phyloP scores from a whole-genome alignment of 192 early-diverging fungal genomes.

The Coemansia sp. region DNA sequence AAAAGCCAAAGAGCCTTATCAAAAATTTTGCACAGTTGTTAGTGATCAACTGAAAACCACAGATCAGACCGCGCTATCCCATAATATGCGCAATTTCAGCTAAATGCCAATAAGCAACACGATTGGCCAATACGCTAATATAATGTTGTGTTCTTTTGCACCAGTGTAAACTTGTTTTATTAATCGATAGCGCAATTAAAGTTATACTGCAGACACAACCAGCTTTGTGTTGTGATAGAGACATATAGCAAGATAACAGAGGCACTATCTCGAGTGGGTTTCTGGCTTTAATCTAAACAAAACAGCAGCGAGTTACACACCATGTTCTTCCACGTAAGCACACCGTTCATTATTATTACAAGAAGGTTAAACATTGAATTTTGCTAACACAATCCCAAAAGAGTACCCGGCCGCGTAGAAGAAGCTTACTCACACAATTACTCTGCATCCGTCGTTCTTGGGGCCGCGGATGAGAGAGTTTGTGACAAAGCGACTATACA shows the following conservation, averaged over 20 bases:
- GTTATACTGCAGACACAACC: not conserved
- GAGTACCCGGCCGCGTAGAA: conserved; percentile 56
- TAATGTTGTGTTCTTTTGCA: conserved; percentile 4
- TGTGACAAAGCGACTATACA: conserved; percentile 80
- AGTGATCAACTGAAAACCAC: not conserved
- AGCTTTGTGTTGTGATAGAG: not conserved
- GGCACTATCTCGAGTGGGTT: not conserved
- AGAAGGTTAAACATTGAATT: not conserved
- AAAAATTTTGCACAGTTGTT: not conserved
- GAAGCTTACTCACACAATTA: conserved; percentile 89
- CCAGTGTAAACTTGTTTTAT: not conserved
- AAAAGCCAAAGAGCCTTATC: not conserved
- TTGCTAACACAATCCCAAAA: not conserved
- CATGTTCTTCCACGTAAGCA: conserved; percentile 54
- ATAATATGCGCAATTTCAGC: not conserved
- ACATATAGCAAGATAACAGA: not conserved
- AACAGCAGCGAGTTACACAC: not conserved
- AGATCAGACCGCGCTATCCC: not conserved
- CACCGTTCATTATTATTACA: not conserved
- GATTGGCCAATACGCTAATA: not conserved
- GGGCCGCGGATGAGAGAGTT: conserved; percentile 75
- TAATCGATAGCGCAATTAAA: not conserved
- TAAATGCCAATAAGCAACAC: not conserved
- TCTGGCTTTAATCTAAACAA: not conserved
- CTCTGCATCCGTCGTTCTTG: conserved; percentile 90